phyloP scores from a whole-genome alignment of 768 basidiomycete genomes.

The Boletus vinaceobasis region DNA sequence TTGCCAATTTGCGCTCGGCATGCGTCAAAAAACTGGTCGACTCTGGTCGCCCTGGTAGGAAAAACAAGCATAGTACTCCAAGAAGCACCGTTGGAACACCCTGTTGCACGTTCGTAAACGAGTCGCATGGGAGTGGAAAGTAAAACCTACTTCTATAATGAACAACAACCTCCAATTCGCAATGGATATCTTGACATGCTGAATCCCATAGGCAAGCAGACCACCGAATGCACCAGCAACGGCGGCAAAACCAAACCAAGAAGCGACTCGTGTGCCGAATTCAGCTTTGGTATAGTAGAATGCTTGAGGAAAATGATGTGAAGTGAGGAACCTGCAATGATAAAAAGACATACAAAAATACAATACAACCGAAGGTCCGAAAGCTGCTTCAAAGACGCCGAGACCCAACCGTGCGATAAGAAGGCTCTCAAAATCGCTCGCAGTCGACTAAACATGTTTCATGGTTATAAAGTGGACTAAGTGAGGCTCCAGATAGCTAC shows the following conservation, averaged over 20 bases:
- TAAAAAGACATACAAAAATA: constrained; percentile 25
- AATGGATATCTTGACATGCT: constrained; percentile 37
- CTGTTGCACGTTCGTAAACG: constrained; percentile 29
- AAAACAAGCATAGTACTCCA: constrained; percentile 27
- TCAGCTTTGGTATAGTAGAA: constrained; percentile 50
- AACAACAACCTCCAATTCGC: constrained; percentile 41
- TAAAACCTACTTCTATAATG: constrained; percentile 21
- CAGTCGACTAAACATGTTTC: constrained; percentile 18
- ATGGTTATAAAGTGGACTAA: background rate
- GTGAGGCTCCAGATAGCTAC: background rate
- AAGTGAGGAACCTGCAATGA: constrained; percentile 14
- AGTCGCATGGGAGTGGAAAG: background rate
- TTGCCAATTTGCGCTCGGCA: constrained; percentile 32
- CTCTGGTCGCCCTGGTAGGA: constrained; percentile 33
- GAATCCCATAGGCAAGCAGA: constrained; percentile 51
- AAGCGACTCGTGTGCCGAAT: constrained; percentile 45
- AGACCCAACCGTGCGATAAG: constrained; percentile 30
- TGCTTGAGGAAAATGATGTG: constrained; percentile 26
- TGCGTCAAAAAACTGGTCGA: constrained; percentile 33
- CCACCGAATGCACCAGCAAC: constrained; percentile 56
- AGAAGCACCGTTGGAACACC: constrained; percentile 49
- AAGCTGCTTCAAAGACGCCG: constrained; percentile 35
- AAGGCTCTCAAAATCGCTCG: constrained; percentile 26
- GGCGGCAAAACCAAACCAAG: constrained; percentile 56
- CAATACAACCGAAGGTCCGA: constrained; percentile 31